Evolutionary conservation across 2,329 filamentous ascomycete species (phyloP).

Genomic region (Cordyceps farinosa): DNA sequence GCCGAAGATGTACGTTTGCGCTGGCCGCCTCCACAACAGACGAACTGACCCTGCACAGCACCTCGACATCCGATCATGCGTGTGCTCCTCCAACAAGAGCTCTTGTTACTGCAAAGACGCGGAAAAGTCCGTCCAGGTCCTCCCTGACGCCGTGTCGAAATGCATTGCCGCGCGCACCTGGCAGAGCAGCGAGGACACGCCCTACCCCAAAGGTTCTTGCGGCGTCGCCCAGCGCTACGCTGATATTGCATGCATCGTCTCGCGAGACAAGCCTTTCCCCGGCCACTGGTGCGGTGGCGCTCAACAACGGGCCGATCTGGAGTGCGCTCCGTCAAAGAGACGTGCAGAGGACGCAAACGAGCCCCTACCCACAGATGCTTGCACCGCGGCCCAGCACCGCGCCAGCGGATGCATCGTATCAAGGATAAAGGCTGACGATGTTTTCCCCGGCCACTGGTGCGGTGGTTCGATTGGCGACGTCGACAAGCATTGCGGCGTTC

Average conservation of each 20-base stretch:
- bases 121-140: not conserved
- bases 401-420: not conserved
- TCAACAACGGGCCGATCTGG: not conserved
- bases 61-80: not conserved
- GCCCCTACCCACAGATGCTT: not conserved
- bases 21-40: not conserved
- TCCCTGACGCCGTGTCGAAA: not conserved
- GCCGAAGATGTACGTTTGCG: not conserved
- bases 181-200: not conserved
- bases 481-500: not conserved
- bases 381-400: not conserved
- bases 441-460: not conserved
- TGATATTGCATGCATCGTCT: not conserved
- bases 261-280: not conserved
- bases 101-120: not conserved
- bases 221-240: not conserved
- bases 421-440: not conserved
- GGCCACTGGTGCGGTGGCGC: not conserved
- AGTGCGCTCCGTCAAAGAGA: not conserved
- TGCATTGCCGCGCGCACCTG: not conserved
- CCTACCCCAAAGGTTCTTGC: not conserved
- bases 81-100: not conserved
- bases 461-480: not conserved
- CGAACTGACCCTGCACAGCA: not conserved
- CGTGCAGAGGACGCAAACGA: not conserved